Base-by-base conservation (phyloP, 768 basidiomycete genomes). In the Lyophyllum semitale region DNA sequence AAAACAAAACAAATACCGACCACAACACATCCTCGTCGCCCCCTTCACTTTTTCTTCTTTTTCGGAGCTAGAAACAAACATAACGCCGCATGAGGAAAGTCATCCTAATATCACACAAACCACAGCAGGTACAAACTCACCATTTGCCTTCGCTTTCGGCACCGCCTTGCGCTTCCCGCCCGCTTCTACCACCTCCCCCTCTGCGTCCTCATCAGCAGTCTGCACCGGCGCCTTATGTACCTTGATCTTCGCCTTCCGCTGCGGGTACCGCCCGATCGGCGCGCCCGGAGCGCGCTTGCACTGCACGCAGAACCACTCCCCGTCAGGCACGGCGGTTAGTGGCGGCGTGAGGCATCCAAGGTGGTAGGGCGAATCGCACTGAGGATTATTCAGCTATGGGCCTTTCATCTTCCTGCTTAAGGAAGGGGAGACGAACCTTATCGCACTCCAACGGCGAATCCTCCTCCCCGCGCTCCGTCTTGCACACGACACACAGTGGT, bases 301-400 rank as follows among this genome's bases (percentile, higher is more conserved):
- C 53, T 83, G 77, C 0, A 88, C 85, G 64, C 94, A 96, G 77
- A 93, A 93, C 93, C 94, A 95, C 73, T 95, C 91, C 33, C 91
- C 95, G 30, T 90, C 88, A 0, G 95, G 95, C 17, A 95, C 76
- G 4, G 78, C 83, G 15, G 73, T 68, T 43, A 98, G 72, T 2
- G 94, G 92, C 17, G 94, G 93, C 40, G 77, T 73, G 42, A 95
- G 82, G 69, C 95, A 98, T 12, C 77, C 77, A 13, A 91, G 76
- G 69, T 98, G 95, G 69, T 89, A 96, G 1, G 93, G 91, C 40
- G 81, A 78, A 66, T 98, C 95, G 66, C 95, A 98, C 91, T 96
- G 58, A 9, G n/a, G 17, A 20, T 29, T 22, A 43, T 41, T 61
- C 51, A 22, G 45, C 4, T 20, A 9, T 4, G 3, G 3, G 26